phyloP scores from a whole-genome alignment of 73 alveolate species.

The Stentor coeruleus region DNA sequence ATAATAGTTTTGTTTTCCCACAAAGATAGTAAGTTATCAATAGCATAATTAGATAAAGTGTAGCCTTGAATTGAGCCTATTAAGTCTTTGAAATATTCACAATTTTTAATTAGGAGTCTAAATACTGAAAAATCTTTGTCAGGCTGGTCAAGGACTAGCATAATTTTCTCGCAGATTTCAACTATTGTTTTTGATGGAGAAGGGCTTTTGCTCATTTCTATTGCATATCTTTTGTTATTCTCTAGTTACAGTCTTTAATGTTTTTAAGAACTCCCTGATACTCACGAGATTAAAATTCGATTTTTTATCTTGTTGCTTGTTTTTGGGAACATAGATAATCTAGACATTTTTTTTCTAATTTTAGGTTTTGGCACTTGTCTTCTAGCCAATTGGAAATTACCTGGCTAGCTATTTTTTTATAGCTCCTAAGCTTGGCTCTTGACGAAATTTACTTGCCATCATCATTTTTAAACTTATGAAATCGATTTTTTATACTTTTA shows the following conservation, averaged over 20 bases:
- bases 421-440: too few species aligned
- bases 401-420: not conserved
- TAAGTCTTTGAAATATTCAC: not conserved
- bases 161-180: not conserved
- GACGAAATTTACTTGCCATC: too few species aligned
- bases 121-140: not conserved
- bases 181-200: not conserved
- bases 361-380: not conserved
- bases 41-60: not conserved
- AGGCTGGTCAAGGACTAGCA: not conserved
- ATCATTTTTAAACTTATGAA: too few species aligned
- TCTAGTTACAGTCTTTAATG: not conserved
- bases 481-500: too few species aligned
- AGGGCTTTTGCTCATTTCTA: not conserved
- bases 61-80: not conserved
- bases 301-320: not conserved
- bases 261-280: not conserved
- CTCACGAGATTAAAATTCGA: conserved; percentile 1
- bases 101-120: not conserved
- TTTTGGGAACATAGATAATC: not conserved
- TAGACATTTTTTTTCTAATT: conserved; percentile 2
- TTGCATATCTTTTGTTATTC: not conserved
- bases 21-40: not conserved
- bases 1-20: not conserved
- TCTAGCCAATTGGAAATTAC: not conserved